Evolutionary conservation across 495 filamentous ascomycete species (phyloP).

Genomic region (Xylaria longipes): DNA sequence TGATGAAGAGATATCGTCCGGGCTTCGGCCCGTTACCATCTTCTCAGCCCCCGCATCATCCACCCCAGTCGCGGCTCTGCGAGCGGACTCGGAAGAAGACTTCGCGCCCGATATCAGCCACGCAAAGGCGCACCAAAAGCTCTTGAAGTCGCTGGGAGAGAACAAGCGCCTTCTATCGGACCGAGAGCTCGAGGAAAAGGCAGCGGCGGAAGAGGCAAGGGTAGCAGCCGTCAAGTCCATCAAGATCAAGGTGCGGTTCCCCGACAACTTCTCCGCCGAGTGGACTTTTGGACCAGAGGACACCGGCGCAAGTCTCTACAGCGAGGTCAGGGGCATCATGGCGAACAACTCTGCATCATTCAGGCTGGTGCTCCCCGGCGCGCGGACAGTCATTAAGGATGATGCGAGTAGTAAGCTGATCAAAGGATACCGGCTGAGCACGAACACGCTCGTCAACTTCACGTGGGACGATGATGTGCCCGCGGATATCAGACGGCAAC

Average conservation of each 20-base stretch:
- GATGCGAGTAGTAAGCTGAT: conserved; percentile 63
- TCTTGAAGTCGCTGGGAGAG: conserved; percentile 65
- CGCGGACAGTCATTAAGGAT: conserved; percentile 44
- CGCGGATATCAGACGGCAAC: conserved; percentile 51
- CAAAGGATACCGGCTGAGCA: conserved; percentile 69
- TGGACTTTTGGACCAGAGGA: conserved; percentile 67
- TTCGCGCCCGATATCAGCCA: conserved; percentile 87
- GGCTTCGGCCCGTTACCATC: conserved; percentile 64
- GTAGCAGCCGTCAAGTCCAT: conserved; percentile 71
- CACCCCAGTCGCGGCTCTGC: conserved; percentile 76
- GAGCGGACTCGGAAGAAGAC: conserved; percentile 70
- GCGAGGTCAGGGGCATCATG: conserved; percentile 64
- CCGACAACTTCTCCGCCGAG: conserved; percentile 77
- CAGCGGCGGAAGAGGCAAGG: conserved; percentile 62
- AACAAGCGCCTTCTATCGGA: conserved; percentile 76
- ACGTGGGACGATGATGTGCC: conserved; percentile 70
- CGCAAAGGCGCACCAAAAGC: conserved; percentile 78
- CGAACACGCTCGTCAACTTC: conserved; percentile 77
- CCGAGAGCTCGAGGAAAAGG: conserved; percentile 65
- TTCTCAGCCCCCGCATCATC: conserved; percentile 74
- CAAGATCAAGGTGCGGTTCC: conserved; percentile 82
- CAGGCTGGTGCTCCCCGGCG: conserved; percentile 50
- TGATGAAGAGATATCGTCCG: conserved; percentile 31
- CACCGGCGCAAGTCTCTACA: conserved; percentile 70
- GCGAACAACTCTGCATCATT: conserved; percentile 55